Evolutionary conservation across 2,329 filamentous ascomycete genomes (phyloP).

Genomic region (Ceratocystis destructans): DNA sequence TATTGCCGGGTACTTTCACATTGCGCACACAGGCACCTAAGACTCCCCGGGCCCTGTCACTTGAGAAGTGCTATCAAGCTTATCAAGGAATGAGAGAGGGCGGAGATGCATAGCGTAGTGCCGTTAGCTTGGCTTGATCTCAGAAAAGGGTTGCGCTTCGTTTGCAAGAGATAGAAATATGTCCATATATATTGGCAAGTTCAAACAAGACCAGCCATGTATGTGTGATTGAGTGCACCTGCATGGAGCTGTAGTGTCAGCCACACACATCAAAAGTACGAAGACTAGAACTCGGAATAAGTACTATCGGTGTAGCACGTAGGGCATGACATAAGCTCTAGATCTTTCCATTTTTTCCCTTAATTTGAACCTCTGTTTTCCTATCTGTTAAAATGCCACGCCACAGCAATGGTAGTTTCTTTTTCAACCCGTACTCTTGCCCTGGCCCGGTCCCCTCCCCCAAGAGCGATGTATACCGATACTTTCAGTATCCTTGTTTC

Average conservation of each 20-base stretch:
- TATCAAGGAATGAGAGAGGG: not conserved
- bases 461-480: not conserved
- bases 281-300: not conserved
- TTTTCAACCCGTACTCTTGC: not conserved
- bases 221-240: not conserved
- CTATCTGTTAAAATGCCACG: not conserved
- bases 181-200: not conserved
- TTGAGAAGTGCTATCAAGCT: not conserved
- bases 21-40: not conserved
- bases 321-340: not conserved
- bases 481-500: not conserved
- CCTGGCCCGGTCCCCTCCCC: not conserved
- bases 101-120: not conserved
- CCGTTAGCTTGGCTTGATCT: not conserved
- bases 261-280: not conserved
- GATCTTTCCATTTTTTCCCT: not conserved
- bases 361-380: not conserved
- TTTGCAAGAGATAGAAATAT: not conserved
- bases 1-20: not conserved
- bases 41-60: not conserved
- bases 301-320: not conserved
- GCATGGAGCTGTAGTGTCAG: not conserved
- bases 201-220: not conserved
- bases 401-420: not conserved
- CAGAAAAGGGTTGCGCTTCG: not conserved